Base-by-base conservation (phyloP, 192 early-diverging fungal genomes). In the Coemansia sp. region DNA sequence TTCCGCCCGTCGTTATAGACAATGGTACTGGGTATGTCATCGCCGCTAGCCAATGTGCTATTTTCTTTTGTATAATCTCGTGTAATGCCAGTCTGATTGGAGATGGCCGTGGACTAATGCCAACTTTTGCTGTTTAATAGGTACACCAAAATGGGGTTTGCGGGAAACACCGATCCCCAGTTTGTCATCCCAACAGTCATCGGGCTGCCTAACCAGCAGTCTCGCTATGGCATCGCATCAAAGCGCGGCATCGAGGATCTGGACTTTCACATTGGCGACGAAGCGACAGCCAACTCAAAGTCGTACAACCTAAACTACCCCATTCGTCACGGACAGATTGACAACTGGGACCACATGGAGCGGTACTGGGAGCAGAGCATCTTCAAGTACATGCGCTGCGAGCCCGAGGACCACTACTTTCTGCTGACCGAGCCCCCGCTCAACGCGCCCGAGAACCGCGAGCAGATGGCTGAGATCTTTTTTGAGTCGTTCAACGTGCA, bases 291-390 rank as follows among this genome's bases (percentile, higher is more conserved):
- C 59, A 95, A 95, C 75, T 88, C 91, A 62, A 96, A 95, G 83
- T 90, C 93, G 13, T 94, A 96, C 73, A 87, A 86, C 10, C 80
- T 95, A 35, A 88, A 89, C 73, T 97, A 96, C 72, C 95, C 96
- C 20, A 93, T 97, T 71, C 87, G 95, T 18, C 97, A 99, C 66
- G 97, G 95, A 31, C 94, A 96, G 82, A 97, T 99, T 68, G 94
- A 96, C 38, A 97, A 97, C 85, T 99, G 95, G 95, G 97, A 99
- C 83, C 89, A 95, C 47, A 99, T 99, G 97, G 97, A 99, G 78
- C 90, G 95, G 65, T 99, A 93, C 85, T 95, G 96, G 92, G 95
- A 99, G 82, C 95, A 96, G 67, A 94, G 90, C 70, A 93, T 99
- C 59, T 99, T 97, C 85, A 94, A 99, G 83, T 96, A 97, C 76